Conservation (phyloP, 352 stramenopile species). For the Globisporangium echinulatum region DNA sequence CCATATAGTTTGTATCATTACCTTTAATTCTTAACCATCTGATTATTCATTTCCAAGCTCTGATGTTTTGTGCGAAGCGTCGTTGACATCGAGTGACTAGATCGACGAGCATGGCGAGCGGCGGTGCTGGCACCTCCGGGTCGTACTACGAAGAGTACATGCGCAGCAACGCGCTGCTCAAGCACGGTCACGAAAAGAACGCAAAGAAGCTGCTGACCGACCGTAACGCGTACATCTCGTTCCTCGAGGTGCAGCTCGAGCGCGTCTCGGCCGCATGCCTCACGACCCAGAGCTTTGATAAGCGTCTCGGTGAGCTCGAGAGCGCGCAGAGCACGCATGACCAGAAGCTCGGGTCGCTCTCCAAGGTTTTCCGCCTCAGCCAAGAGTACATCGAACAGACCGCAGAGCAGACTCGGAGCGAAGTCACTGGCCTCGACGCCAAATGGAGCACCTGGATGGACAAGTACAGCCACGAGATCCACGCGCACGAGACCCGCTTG, state of each 20-base stretch:
- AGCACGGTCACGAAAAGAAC: constrained; percentile 40
- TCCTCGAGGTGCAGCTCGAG: constrained; percentile 85
- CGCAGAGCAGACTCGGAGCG: constrained; percentile 25
- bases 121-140: constrained; percentile 12
- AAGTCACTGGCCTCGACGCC: constrained; percentile 26
- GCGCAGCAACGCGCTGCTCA: constrained; percentile 63
- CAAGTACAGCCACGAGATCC: constrained; percentile 45
- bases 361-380: constrained; percentile 62
- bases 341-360: constrained; percentile 56
- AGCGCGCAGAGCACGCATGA: constrained; percentile 31
- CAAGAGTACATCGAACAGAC: constrained; percentile 69
- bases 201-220: constrained; percentile 79
- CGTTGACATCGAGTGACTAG: too few relatives aligned
- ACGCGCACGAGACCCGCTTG: constrained; percentile 28
- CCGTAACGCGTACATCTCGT: constrained; percentile 81
- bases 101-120: background rate
- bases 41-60: too few relatives aligned
- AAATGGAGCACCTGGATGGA: constrained; percentile 60
- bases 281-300: constrained; percentile 61
- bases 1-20: too few relatives aligned
- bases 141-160: constrained; percentile 86
- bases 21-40: too few relatives aligned
- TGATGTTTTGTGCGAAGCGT: too few relatives aligned
- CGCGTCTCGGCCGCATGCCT: constrained; percentile 78
- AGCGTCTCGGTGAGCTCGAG: constrained; percentile 50